Evolutionary conservation across 257 asterid species (phyloP).

Genomic region (Solanum infundibuliforme): DNA sequence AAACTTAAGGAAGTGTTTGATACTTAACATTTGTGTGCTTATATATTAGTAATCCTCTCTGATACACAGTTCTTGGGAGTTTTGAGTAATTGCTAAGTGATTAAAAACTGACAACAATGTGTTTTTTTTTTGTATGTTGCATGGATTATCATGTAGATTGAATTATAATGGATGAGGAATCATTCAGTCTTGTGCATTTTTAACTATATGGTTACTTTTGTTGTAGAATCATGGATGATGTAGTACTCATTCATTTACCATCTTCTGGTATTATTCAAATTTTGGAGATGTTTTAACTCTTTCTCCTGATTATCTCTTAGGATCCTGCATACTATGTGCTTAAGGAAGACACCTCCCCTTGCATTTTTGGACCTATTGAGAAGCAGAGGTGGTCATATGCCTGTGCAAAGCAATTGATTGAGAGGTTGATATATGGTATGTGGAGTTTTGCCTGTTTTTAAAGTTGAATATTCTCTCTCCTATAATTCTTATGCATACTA

Average conservation of each 20-base stretch:
- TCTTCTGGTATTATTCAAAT: background rate
- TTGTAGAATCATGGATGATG: background rate
- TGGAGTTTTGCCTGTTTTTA: conserved; percentile 5
- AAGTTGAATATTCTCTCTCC: background rate
- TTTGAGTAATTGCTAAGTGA: background rate
- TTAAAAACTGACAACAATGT: background rate
- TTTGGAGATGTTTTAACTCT: conserved; percentile 10
- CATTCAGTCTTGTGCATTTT: background rate
- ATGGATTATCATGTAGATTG: background rate
- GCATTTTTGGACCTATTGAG: conserved; percentile 92
- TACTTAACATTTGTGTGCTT: background rate
- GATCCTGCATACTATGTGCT: conserved; percentile 78
- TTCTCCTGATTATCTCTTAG: conserved; percentile 27
- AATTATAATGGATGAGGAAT: background rate
- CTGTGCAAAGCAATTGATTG: conserved; percentile 89
- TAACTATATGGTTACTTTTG: background rate
- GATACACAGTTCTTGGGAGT: background rate
- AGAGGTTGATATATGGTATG: conserved; percentile 91
- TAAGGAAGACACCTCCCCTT: conserved; percentile 77
- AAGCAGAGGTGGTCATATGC: conserved; percentile 99
- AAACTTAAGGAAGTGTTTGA: background rate
- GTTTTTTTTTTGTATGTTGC: background rate
- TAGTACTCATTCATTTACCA: background rate
- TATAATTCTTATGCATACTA: conserved; percentile 1
- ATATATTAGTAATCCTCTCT: background rate